Conservation (phyloP, 2,329 filamentous ascomycete genomes). For the Lasiodiplodia gonubiensis region DNA sequence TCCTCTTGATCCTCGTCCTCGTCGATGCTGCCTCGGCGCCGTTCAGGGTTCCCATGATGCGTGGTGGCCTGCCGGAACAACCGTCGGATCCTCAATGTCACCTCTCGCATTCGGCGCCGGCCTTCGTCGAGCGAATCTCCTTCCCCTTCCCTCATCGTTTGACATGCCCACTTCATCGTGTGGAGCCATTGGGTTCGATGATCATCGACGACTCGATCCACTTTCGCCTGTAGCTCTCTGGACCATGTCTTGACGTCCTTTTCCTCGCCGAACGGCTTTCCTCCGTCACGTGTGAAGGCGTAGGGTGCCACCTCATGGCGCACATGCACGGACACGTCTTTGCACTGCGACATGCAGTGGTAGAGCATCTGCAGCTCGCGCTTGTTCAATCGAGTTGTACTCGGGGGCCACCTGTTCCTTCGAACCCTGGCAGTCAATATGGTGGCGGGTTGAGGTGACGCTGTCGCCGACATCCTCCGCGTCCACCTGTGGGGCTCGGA, state of each 20-base stretch:
- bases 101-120: background rate
- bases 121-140: background rate
- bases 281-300: background rate
- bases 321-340: background rate
- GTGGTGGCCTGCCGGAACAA: background rate
- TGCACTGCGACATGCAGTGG: background rate
- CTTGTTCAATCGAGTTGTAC: background rate
- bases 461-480: background rate
- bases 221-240: background rate
- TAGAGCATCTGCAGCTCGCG: background rate
- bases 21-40: too few species aligned
- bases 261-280: background rate
- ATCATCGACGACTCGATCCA: background rate
- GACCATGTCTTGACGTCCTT: background rate
- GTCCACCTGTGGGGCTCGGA: background rate
- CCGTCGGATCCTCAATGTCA: background rate
- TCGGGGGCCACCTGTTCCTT: background rate
- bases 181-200: background rate
- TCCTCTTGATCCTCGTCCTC: background rate
- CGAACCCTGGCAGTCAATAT: background rate
- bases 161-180: background rate
- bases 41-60: too few species aligned
- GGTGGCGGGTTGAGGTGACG: background rate
- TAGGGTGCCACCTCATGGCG: constrained; percentile 2
- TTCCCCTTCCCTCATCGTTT: background rate